Base-by-base conservation (phyloP, 2,329 filamentous ascomycete genomes). In the Fusarium cyanostomum region DNA sequence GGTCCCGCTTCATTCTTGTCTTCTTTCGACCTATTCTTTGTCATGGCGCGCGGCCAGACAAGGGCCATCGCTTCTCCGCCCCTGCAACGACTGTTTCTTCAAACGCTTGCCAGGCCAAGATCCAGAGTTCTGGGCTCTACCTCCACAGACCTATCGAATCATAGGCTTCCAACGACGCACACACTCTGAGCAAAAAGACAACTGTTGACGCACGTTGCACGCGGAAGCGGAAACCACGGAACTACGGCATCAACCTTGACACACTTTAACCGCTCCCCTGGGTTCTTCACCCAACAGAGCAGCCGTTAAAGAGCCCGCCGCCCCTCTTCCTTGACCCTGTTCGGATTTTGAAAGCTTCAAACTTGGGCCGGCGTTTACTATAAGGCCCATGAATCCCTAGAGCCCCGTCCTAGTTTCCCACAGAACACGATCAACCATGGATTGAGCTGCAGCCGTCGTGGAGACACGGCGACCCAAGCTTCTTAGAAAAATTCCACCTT, bases 391-490 rank as follows among this genome's bases (percentile, higher is more conserved):
- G 31, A 33, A 18, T 28, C 43, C 48, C 42, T 42, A 21, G 21
- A 21, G 42, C 52, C 45, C 64, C 52, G 62, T 52, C 50, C 45
- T 53, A 41, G 52, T 35, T 38, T 45, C 52, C 39, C 44, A 58
- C 33, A 41, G 18, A 31, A 10, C 16, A 28, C 33, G 15, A 31
- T 60, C 30, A 48, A 52, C 31, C 51, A 69, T 69, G 67, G 60
- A 68, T 42, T 70, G 56, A 66, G 43, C 54, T 8, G 51, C n/a
- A 38, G 44, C n/a, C 50, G 64, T 65, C 59, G 63, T 70, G 57
- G 46, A 35, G 37, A 63, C 55, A 52, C 43, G 46, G n/a, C 31
- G 42, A 27, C n/a, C 18, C 11, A 3, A 13, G 35, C 18, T 48
- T 44, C 5, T n/a, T 11, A 24, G 26, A 21, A 21, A 57, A 18